These are phyloP conservation scores for Apocynum venetum DNA, from an alignment of 257 asterid species.

Conservation along the genomic window DNA sequence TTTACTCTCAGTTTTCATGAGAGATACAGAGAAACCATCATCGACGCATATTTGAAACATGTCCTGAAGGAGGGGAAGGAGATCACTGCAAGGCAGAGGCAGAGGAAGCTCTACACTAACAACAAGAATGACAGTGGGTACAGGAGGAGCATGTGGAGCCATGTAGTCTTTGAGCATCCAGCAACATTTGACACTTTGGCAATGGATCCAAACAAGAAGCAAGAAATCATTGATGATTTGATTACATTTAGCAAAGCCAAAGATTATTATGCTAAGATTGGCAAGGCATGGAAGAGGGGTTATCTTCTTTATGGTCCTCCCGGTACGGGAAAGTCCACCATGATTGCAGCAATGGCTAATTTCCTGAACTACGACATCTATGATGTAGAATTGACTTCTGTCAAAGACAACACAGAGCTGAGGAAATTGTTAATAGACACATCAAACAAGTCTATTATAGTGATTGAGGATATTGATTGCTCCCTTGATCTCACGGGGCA, in stretches of 20 bases:
- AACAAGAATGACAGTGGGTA: not conserved
- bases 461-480: conserved; percentile 10
- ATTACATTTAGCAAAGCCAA: not conserved
- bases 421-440: conserved; percentile 4
- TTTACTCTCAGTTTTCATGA: conserved; percentile 48
- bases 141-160: conserved; percentile 5
- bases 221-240: conserved; percentile 4
- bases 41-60: conserved; percentile 16
- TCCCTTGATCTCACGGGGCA: conserved; percentile 7
- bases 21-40: conserved; percentile 21
- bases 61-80: conserved; percentile 4
- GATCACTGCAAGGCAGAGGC: not conserved
- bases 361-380: conserved; percentile 6
- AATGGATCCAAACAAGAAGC: conserved; percentile 1
- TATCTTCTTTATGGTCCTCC: conserved; percentile 11
- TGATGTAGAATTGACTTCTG: conserved; percentile 10
- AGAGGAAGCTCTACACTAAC: conserved; percentile 4
- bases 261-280: conserved; percentile 1
- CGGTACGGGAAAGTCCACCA: conserved; percentile 5
- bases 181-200: conserved; percentile 1
- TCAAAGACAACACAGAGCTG: conserved; percentile 1
- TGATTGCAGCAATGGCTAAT: conserved; percentile 8
- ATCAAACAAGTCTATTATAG: conserved; percentile 6
- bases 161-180: conserved; percentile 5
- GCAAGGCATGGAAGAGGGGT: conserved; percentile 10